phyloP scores from a whole-genome alignment of 257 asterid genomes.

The Knoxia roxburghii region DNA sequence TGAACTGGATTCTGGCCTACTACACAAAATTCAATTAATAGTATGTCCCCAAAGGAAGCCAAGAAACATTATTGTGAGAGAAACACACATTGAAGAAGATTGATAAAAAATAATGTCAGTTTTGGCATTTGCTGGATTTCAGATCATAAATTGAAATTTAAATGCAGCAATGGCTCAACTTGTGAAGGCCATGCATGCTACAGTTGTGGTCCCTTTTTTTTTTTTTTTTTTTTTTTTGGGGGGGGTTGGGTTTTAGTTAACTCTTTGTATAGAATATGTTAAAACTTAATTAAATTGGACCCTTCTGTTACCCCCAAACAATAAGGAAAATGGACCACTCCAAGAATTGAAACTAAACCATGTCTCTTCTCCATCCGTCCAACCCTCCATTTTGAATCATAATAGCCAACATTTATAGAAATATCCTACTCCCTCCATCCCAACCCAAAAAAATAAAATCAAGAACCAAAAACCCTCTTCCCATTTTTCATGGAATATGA shows the following conservation, averaged over 20 bases:
- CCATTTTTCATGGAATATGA: too few species aligned
- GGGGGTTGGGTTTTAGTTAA: too few species aligned
- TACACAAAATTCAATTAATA: constrained; percentile 6
- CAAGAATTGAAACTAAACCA: not conserved
- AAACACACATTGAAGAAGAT: constrained; percentile 9
- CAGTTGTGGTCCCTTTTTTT: constrained; percentile 21
- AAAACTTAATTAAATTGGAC: constrained; percentile 18
- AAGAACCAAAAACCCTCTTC: too few species aligned
- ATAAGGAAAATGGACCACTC: constrained; percentile 15
- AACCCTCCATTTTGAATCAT: not conserved
- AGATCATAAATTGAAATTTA: constrained; percentile 21
- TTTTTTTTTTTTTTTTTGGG: not conserved
- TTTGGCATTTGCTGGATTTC: constrained; percentile 8
- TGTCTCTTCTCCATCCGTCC: not conserved
- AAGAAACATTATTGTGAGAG: not conserved
- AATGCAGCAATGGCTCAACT: constrained; percentile 20
- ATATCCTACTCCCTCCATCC: too few species aligned
- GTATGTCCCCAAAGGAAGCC: not conserved
- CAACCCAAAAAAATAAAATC: too few species aligned
- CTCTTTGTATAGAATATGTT: constrained; percentile 15
- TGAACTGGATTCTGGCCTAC: constrained; percentile 5
- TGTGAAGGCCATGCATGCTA: constrained; percentile 16
- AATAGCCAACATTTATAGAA: too few species aligned
- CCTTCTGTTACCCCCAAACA: constrained; percentile 13
- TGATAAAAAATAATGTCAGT: constrained; percentile 13